Base-by-base conservation (phyloP, 176 grass and related monocot species). In the Oryza meridionalis region DNA sequence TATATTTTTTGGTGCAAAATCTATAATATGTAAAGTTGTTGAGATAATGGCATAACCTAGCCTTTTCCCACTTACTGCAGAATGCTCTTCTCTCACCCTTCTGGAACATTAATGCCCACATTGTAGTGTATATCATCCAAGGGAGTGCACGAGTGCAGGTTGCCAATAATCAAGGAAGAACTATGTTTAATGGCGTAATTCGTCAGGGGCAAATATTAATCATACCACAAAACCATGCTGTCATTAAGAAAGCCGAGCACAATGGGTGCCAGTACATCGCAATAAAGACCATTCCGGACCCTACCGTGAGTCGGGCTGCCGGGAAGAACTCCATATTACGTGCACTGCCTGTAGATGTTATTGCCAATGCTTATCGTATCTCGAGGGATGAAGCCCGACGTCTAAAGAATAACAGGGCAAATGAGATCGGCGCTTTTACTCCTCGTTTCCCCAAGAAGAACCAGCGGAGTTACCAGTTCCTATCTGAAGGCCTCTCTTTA, bases 21-120 rank as follows among this genome's bases (percentile, higher is more conserved):
- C 4, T 64, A 6, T 31, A 25, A 25, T 59, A 9, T 61, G 21
- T 9, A 22, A 61, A 1, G 6, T 42, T 16, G 25, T 35, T 35
- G 32, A 43, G 42, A 4, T 32, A 29, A 6, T 53, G 49, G 35
- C 25, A 3, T 24, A 21, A 62, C 6, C 26, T 10, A 50, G 0
- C 6, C 6, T 13, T 55, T 21, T 61, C n/a, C 27, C 59, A 73
- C 11, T 55, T 46, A 33, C 14, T 72, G 19, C 44, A 90, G 83
- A 85, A 85, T 40, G 63, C 35, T 2, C 1, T 85, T 1, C 11
- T 75, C 5, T 24, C 87, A 40, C 82, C 76, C 14, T 68, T 62
- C 11, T 84, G 81, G 87, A 89, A 78, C 21, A 69, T 89, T 33
- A 75, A 89, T 37, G 82, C 76, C 8, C 82, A 89, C 17, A 89